A percentile compares a stretch with the other conserved stretches of the same genome.
Conservation (phyloP, 2,329 filamentous ascomycete genomes). For the Scedosporium boydii region DNA sequence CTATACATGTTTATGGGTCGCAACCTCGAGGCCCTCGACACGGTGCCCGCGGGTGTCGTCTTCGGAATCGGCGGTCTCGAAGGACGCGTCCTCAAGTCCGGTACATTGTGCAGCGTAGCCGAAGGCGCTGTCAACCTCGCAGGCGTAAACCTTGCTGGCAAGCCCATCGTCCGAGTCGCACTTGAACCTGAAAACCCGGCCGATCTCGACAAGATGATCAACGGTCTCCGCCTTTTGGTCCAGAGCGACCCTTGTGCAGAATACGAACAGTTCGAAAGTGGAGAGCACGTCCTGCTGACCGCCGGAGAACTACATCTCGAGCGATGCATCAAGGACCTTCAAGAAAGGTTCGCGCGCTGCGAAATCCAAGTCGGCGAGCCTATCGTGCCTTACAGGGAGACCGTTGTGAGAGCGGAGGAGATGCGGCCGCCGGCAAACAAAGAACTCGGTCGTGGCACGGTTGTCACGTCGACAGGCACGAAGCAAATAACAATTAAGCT, state of each 20-base stretch:
- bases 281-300: slow-evolving; percentile 90
- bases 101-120: slow-evolving; percentile 80
- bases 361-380: slow-evolving; percentile 90
- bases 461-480: slow-evolving; percentile 67
- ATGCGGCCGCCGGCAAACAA: slow-evolving; percentile 86
- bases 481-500: slow-evolving; percentile 76
- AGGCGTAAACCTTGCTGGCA: slow-evolving; percentile 67
- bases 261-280: slow-evolving; percentile 86
- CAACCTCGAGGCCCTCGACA: slow-evolving; percentile 69
- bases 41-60: slow-evolving; percentile 86
- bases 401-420: slow-evolving; percentile 76
- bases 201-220: slow-evolving; percentile 91
- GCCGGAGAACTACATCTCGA: slow-evolving; percentile 93
- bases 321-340: slow-evolving; percentile 82
- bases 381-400: slow-evolving; percentile 93
- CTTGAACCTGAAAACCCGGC: slow-evolving; percentile 87
- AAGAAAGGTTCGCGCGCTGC: slow-evolving; percentile 86
- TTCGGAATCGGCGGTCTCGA: slow-evolving; percentile 92
- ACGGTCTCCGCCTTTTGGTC: slow-evolving; percentile 74
- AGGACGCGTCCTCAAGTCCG: slow-evolving; percentile 89
- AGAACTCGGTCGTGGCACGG: slow-evolving; percentile 74
- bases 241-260: slow-evolving; percentile 94
- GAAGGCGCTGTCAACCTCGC: slow-evolving; percentile 85
- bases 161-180: slow-evolving; percentile 91
- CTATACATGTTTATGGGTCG: slow-evolving; percentile 96